Conservation (phyloP, 305 asterid genomes). For the Fraxinus baroniana region DNA sequence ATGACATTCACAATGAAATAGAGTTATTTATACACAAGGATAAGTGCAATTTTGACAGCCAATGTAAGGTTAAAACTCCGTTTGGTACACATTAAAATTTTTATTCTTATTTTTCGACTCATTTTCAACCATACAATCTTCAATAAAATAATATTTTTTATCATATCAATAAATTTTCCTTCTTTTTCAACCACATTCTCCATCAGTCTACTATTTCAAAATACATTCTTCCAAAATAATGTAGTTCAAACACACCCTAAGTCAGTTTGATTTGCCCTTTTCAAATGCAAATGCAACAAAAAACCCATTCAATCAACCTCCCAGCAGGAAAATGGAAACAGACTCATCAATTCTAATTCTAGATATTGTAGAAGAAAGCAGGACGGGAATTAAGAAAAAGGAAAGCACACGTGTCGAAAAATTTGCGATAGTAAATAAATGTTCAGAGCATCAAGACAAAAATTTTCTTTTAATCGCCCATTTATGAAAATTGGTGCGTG, state of each 20-base stretch:
- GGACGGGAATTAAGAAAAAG: not conserved
- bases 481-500: not conserved
- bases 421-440: not conserved
- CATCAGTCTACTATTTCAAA: no score
- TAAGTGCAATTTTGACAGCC: not conserved
- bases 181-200: no score
- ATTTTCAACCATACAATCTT: no score
- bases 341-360: not conserved
- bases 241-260: not conserved
- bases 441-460: not conserved
- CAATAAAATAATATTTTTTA: no score
- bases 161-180: no score
- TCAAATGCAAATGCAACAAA: not conserved
- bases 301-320: not conserved
- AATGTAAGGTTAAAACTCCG: not conserved
- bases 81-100: no score
- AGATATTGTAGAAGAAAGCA: not conserved
- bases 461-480: not conserved
- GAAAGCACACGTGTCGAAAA: not conserved
- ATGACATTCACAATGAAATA: not conserved
- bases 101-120: no score
- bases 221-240: no score
- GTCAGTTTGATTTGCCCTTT: not conserved
- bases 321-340: not conserved
- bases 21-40: not conserved